A percentile compares a stretch with the other conserved stretches of the same genome.
Evolutionary conservation across 306 rosid genomes (phyloP).

Genomic region (Coriaria nepalensis): DNA sequence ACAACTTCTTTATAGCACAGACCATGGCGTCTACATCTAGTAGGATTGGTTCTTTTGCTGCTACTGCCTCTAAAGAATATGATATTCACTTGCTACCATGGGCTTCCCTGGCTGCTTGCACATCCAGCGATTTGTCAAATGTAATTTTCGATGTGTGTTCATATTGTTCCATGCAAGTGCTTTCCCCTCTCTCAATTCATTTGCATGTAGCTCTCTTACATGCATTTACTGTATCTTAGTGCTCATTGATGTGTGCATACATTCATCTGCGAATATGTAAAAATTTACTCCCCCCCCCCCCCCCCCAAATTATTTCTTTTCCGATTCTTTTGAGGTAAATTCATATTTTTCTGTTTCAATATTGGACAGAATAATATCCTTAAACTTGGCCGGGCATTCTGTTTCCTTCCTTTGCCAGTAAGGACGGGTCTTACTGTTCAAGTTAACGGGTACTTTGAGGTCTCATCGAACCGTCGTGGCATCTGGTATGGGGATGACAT

Average conservation of each 20-base stretch:
- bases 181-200: too few species aligned
- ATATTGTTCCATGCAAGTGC: conserved; percentile 13
- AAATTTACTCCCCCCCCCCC: conserved; percentile 1
- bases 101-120: conserved; percentile 95
- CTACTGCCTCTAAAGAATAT: conserved; percentile 78
- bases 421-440: conserved; percentile 83
- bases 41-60: conserved; percentile 78
- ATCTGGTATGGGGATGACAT: conserved; percentile 98
- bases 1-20: conserved; percentile 73
- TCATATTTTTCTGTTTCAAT: conserved; percentile 25
- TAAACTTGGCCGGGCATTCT: conserved; percentile 78
- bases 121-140: conserved; percentile 41
- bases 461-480: conserved; percentile 94
- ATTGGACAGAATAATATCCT: conserved; percentile 51
- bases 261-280: too few species aligned
- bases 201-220: too few species aligned
- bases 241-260: too few species aligned
- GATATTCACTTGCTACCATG: conserved; percentile 95
- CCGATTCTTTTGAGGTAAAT: too few species aligned
- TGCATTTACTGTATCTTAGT: too few species aligned
- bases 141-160: conserved; percentile 36
- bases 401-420: conserved; percentile 94
- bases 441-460: conserved; percentile 95
- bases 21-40: conserved; percentile 73
- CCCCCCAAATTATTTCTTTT: too few species aligned